These are phyloP conservation scores for Beauveria brongniartii DNA, from an alignment of 2,329 filamentous ascomycete species.

Conservation along the genomic window DNA sequence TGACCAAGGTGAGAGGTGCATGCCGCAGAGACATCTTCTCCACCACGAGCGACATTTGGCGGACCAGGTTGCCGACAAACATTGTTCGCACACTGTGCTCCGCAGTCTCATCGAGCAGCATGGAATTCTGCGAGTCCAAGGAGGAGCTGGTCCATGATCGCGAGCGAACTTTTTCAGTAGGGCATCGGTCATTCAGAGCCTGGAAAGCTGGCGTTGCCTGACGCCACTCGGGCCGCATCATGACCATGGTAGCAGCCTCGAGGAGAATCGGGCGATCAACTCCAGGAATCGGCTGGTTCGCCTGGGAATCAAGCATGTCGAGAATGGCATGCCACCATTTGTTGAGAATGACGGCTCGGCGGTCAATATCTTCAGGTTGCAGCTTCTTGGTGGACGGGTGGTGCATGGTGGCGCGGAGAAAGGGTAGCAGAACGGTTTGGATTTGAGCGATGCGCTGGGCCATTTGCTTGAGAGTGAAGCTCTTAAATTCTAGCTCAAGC, in stretches of 20 bases:
- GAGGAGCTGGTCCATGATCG: constrained; percentile 43
- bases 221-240: constrained; percentile 86
- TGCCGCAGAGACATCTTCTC: constrained; percentile 80
- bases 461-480: constrained; percentile 64
- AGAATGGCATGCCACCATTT: constrained; percentile 85
- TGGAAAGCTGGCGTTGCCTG: constrained; percentile 60
- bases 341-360: constrained; percentile 69
- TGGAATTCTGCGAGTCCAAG: constrained; percentile 56
- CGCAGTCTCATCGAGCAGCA: constrained; percentile 55
- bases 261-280: constrained; percentile 76
- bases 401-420: constrained; percentile 60
- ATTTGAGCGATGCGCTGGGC: constrained; percentile 69
- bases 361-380: constrained; percentile 73
- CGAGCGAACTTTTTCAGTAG: constrained; percentile 35
- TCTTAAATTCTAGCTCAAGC: constrained; percentile 39
- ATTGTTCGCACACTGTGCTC: constrained; percentile 85
- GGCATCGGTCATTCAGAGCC: constrained; percentile 49
- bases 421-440: constrained; percentile 64
- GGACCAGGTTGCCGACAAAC: constrained; percentile 72
- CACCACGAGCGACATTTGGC: constrained; percentile 79
- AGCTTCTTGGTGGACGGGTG: constrained; percentile 59
- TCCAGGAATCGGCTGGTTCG: constrained; percentile 64
- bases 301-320: constrained; percentile 68
- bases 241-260: constrained; percentile 71
- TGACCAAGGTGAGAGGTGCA: constrained; percentile 57